These are phyloP conservation scores for Dendrobium officinale DNA, from an alignment of 106 monocot genomes.

Conservation along the genomic window DNA sequence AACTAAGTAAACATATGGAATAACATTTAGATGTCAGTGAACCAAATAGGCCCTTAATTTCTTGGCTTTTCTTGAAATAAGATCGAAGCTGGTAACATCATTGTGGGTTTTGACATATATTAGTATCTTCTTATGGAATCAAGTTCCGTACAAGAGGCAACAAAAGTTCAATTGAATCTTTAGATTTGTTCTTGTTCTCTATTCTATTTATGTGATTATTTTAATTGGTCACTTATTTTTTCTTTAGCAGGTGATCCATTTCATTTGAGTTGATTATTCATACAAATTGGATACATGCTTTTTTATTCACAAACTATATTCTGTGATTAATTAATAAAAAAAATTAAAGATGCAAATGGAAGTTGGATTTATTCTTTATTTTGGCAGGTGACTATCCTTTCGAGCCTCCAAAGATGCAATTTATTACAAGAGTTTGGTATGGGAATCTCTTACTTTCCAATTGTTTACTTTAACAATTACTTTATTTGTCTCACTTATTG, in stretches of 20 bases:
- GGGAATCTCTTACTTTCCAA: slow-evolving; percentile 6
- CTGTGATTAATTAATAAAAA: background rate
- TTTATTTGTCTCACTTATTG: background rate
- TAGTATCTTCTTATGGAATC: background rate
- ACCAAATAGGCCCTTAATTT: background rate
- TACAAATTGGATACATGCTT: too few relatives aligned
- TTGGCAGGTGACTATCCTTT: slow-evolving; percentile 95
- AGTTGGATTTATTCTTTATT: background rate
- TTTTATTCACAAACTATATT: background rate
- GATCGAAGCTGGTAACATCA: background rate
- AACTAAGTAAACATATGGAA: background rate
- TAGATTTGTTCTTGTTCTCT: background rate
- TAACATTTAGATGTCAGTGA: background rate
- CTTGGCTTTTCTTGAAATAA: background rate
- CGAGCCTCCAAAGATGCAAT: slow-evolving; percentile 99
- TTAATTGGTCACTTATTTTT: background rate
- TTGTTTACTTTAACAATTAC: background rate
- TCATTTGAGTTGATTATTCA: background rate
- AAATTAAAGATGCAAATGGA: background rate
- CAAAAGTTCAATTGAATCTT: background rate
- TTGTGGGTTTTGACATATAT: background rate
- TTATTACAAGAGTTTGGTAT: slow-evolving; percentile 96
- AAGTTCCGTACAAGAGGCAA: background rate
- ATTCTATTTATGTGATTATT: background rate
- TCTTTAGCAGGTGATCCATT: background rate